Evolutionary conservation across 108 stramenopile genomes (phyloP), one percentile per base, ranked within the genome.

Genomic region (Nannochloropsis oceanica): DNA sequence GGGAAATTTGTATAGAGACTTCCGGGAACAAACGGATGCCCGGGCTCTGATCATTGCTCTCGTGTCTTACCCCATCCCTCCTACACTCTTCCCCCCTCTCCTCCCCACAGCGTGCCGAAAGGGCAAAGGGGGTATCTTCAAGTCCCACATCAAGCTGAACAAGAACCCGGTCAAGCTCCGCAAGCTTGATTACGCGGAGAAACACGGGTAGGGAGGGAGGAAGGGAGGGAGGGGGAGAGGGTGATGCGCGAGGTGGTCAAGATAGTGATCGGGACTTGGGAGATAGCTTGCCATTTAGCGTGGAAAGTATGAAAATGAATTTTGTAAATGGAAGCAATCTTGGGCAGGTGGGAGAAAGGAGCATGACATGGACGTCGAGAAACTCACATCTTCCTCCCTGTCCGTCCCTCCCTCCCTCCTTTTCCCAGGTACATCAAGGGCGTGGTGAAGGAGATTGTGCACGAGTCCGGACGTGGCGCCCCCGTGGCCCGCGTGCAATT

Each of bases 101-200:
- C 59, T 73, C 7, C n/a, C 8, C n/a, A 18, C 59, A 73, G 88
- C 86, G 50, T 86, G 86, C 81, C 90, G 99, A 85, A 97, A 96
- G 95, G 99, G 97, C 91, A 96, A 95, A 93, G 96, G 96, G 84
- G 88, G 96, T 89, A 88, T 99, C 90, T 99, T 97, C 93, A 94
- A 93, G 93, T 92, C 97, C 84, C 99, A 99, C 93, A 93, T 92
- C 59, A 93, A 95, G 82, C 96, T 94, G 80, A 95, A 97, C 85
- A 99, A 98, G 95, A 97, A 97, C 80, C 95, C 99, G 84, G 96
- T 96, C 80, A 96, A 96, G 94, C 96, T 97, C 84, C 96, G 97
- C 89, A 82, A 93, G 81, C 90, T 95, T 59, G 99, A 99, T 93
- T 98, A 94, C 90, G 95, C 97, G 82, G 99, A 99, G 87, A 94